Conservation (phyloP, 768 basidiomycete species). For the Wakefieldia striispora region DNA sequence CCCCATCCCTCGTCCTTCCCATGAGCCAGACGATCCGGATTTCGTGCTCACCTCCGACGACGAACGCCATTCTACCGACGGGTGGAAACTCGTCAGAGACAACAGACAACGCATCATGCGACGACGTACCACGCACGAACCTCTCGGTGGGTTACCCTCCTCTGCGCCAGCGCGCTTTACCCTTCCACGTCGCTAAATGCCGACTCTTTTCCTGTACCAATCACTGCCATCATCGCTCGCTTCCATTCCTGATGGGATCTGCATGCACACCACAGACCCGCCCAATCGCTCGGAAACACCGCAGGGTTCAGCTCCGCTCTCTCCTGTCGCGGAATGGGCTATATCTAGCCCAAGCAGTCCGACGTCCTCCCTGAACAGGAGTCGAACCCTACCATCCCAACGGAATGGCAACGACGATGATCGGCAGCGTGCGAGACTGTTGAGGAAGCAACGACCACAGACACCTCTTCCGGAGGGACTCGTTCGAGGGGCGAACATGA, state of each 20-base stretch:
- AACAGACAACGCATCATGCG: constrained; percentile 46
- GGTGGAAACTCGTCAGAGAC: constrained; percentile 53
- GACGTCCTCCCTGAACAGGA: constrained; percentile 43
- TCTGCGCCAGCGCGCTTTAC: constrained; percentile 32
- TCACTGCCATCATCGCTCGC: neutral
- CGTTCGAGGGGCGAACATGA: constrained; percentile 21
- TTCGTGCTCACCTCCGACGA: constrained; percentile 47
- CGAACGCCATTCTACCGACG: constrained; percentile 43
- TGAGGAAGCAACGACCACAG: constrained; percentile 53
- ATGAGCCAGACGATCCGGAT: constrained; percentile 45
- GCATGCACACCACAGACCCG: constrained; percentile 17
- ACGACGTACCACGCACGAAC: constrained; percentile 57
- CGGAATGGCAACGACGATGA: constrained; percentile 33
- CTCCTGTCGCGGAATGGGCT: constrained; percentile 49
- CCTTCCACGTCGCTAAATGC: constrained; percentile 28
- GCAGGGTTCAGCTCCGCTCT: constrained; percentile 37
- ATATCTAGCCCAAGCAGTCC: constrained; percentile 29
- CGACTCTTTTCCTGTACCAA: constrained; percentile 11
- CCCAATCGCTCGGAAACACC: constrained; percentile 19
- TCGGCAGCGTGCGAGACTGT: constrained; percentile 37
- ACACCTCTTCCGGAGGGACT: constrained; percentile 26
- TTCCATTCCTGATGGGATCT: constrained; percentile 13
- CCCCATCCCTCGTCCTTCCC: constrained; percentile 6
- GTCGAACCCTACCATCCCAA: constrained; percentile 58
- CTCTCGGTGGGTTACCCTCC: constrained; percentile 32